These are phyloP conservation scores for Aspergillus affinis DNA, from an alignment of 495 filamentous ascomycete species.

Conservation along the genomic window DNA sequence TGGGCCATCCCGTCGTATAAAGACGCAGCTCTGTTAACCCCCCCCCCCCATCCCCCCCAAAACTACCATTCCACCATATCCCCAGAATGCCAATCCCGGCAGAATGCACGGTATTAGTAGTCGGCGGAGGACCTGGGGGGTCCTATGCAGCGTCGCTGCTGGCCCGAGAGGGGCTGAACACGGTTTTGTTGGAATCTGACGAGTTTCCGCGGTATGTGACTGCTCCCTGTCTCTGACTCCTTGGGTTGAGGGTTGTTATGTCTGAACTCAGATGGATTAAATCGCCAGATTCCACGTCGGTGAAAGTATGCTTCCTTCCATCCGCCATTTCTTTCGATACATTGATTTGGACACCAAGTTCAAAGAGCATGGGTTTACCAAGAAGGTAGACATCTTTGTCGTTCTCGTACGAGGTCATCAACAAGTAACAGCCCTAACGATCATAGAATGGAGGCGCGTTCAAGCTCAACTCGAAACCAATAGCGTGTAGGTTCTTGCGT, in stretches of 20 bases:
- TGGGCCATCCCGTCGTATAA: too few species aligned
- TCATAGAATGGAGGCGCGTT: conserved; percentile 7
- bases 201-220: conserved; percentile 3
- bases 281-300: conserved; percentile 3
- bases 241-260: not conserved
- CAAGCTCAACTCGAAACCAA: conserved; percentile 6
- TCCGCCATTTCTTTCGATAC: conserved; percentile 7
- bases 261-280: not conserved
- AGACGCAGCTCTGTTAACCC: too few species aligned
- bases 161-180: not conserved
- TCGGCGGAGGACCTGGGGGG: not conserved
- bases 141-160: not conserved
- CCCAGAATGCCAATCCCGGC: not conserved
- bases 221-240: not conserved
- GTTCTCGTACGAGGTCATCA: not conserved
- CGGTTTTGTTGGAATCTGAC: not conserved
- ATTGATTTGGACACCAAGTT: conserved; percentile 9
- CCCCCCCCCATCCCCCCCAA: too few species aligned
- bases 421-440: not conserved
- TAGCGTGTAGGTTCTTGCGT: conserved; percentile 3
- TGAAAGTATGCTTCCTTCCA: conserved; percentile 10
- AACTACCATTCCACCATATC: not conserved
- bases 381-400: not conserved
- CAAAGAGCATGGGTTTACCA: conserved; percentile 2
- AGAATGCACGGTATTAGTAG: not conserved